These are phyloP conservation scores for Picochlorum sp. DNA, from an alignment of 139 green algal genomes.

Conservation along the genomic window DNA sequence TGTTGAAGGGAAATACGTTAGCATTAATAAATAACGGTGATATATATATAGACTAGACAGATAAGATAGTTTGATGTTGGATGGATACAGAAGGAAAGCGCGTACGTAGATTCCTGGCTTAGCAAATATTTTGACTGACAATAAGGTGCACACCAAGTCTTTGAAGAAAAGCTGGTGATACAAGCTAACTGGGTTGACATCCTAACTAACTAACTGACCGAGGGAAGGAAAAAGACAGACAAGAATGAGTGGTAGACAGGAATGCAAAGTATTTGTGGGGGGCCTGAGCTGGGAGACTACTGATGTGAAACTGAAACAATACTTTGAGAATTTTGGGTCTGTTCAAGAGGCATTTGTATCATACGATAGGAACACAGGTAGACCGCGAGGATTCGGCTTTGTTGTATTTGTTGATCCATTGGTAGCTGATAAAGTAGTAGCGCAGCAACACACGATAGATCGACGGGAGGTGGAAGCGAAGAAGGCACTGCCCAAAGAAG, in stretches of 20 bases:
- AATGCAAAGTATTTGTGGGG: conserved; percentile 72
- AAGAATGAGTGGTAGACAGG: conserved; percentile 30
- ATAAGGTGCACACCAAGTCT: background rate
- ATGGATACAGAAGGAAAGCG: too few relatives aligned
- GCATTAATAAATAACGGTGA: too few relatives aligned
- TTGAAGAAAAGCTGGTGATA: background rate
- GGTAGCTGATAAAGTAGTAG: conserved; percentile 81
- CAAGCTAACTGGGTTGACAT: background rate
- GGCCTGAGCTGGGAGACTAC: conserved; percentile 74
- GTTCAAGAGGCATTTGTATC: conserved; percentile 80
- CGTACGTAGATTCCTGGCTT: too few relatives aligned
- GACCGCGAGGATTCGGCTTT: conserved; percentile 83
- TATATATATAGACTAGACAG: too few relatives aligned
- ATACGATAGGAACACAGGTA: conserved; percentile 76
- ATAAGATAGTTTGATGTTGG: too few relatives aligned
- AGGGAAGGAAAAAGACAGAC: too few relatives aligned
- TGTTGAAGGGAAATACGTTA: too few relatives aligned
- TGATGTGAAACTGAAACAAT: conserved; percentile 38
- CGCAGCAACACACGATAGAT: conserved; percentile 85
- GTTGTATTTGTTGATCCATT: conserved; percentile 77
- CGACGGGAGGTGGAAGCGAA: conserved; percentile 92
- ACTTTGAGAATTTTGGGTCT: conserved; percentile 83
- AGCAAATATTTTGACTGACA: too few relatives aligned
- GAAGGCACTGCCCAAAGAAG: conserved; percentile 85
- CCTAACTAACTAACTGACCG: background rate